phyloP scores from a whole-genome alignment of 257 asterid species.

The Catharanthus roseus region DNA sequence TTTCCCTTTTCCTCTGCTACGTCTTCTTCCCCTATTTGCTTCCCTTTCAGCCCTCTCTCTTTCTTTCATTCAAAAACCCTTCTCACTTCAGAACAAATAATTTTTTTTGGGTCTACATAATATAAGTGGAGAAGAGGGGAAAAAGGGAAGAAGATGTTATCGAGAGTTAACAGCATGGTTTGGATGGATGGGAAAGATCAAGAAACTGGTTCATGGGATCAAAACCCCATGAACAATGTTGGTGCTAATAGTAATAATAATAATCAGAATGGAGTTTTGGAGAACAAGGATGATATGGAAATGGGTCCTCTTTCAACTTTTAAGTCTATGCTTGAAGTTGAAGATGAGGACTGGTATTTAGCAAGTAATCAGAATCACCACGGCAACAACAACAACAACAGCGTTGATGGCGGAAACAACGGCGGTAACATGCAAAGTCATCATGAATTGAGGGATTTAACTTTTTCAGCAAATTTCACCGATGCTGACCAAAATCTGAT shows the following conservation, averaged over 20 bases:
- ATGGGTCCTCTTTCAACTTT: slow-evolving; percentile 51
- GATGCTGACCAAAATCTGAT: slow-evolving; percentile 43
- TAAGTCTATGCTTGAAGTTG: slow-evolving; percentile 74
- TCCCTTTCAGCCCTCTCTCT: slow-evolving; percentile 3
- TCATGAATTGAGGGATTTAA: slow-evolving; percentile 29
- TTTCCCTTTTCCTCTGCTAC: slow-evolving; percentile 30
- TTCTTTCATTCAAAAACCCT: slow-evolving; percentile 3
- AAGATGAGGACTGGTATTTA: slow-evolving; percentile 63
- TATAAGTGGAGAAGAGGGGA: background rate
- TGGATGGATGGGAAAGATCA: slow-evolving; percentile 69
- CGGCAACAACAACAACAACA: slow-evolving; percentile 1
- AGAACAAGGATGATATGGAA: slow-evolving; percentile 43
- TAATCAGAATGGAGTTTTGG: slow-evolving; percentile 11
- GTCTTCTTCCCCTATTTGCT: slow-evolving; percentile 15
- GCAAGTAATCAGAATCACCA: slow-evolving; percentile 12
- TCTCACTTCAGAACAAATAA: background rate
- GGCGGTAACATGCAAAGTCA: slow-evolving; percentile 35
- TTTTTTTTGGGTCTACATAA: background rate
- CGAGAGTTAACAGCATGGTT: slow-evolving; percentile 56
- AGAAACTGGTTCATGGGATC: slow-evolving; percentile 50
- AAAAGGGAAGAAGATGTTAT: slow-evolving; percentile 32
- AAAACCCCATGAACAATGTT: slow-evolving; percentile 21
- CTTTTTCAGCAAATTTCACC: slow-evolving; percentile 46
- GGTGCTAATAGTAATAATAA: slow-evolving; percentile 9
- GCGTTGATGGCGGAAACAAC: too few relatives aligned